phyloP scores from a whole-genome alignment of 2,329 filamentous ascomycete species.

The Remersonia thermophila region DNA sequence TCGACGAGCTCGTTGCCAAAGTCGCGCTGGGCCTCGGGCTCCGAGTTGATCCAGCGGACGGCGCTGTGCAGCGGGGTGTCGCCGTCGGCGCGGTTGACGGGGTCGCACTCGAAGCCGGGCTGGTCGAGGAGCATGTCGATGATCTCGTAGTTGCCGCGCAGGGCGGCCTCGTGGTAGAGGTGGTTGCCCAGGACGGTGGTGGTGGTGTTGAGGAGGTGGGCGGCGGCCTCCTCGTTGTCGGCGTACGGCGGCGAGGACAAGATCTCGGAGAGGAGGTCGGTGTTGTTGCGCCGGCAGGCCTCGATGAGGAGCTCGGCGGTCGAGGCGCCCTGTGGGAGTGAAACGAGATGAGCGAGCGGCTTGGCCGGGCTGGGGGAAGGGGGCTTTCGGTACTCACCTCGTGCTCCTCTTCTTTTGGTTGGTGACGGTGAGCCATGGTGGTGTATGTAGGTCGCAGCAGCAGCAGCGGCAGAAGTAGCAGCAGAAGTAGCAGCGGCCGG shows the following conservation, averaged over 20 bases:
- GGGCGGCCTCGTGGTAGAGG: constrained; percentile 79
- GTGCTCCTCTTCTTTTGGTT: constrained; percentile 15
- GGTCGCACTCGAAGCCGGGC: constrained; percentile 75
- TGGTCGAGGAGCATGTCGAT: constrained; percentile 76
- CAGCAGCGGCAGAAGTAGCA: too few relatives aligned
- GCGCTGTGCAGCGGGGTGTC: constrained; percentile 73
- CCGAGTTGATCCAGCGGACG: constrained; percentile 62
- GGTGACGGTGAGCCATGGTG: not conserved
- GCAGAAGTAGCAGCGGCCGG: too few relatives aligned
- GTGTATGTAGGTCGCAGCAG: too few relatives aligned
- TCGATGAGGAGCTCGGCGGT: constrained; percentile 78
- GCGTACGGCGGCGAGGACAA: constrained; percentile 40
- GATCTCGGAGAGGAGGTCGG: constrained; percentile 66
- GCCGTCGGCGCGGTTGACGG: constrained; percentile 54
- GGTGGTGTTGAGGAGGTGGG: constrained; percentile 72
- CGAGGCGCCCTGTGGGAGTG: constrained; percentile 64
- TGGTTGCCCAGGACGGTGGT: constrained; percentile 79
- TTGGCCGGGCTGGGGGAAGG: not conserved
- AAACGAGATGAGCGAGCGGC: too few relatives aligned
- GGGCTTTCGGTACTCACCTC: constrained; percentile 14
- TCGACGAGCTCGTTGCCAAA: constrained; percentile 56
- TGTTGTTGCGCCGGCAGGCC: constrained; percentile 87
- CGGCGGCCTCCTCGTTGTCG: constrained; percentile 46
- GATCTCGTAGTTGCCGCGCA: constrained; percentile 73
- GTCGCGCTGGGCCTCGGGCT: constrained; percentile 49